A percentile compares a stretch with the other conserved stretches of the same genome.
Evolutionary conservation across 371 early-diverging fungal species (phyloP).

Genomic region (Mortierella sp.): DNA sequence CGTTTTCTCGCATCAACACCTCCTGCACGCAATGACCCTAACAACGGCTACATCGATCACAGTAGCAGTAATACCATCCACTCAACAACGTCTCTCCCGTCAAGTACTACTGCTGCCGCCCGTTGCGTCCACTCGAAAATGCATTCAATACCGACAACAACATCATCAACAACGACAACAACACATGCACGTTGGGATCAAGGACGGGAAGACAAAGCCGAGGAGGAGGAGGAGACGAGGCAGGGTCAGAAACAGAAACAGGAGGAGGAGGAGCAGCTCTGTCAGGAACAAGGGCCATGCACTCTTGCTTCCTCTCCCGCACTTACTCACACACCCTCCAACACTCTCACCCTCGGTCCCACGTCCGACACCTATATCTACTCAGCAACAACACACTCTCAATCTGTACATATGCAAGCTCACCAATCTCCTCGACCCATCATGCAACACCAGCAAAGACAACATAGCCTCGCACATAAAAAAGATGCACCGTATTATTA

Average conservation of each 20-base stretch:
- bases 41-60: neutral
- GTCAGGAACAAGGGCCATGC: slow-evolving; percentile 20
- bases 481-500: neutral
- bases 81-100: neutral
- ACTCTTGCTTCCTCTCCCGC: slow-evolving; percentile 1
- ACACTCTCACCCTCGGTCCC: neutral
- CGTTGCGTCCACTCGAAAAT: neutral
- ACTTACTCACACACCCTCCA: neutral
- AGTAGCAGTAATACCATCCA: neutral
- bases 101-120: neutral
- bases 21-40: slow-evolving; percentile 4
- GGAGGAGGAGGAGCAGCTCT: neutral
- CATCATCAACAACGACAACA: neutral
- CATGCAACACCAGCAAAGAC: slow-evolving; percentile 1
- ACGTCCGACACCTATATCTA: neutral
- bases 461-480: neutral
- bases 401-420: neutral
- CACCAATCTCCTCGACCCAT: neutral
- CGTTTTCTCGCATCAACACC: slow-evolving; percentile 7
- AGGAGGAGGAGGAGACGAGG: slow-evolving; percentile 11
- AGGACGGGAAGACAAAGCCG: neutral
- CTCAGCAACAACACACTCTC: neutral
- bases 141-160: neutral
- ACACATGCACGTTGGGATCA: slow-evolving; percentile 3
- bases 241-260: slow-evolving; percentile 24